These are phyloP conservation scores for Neopestalotiopsis rosae DNA, from an alignment of 2,329 filamentous ascomycete genomes.

Conservation along the genomic window DNA sequence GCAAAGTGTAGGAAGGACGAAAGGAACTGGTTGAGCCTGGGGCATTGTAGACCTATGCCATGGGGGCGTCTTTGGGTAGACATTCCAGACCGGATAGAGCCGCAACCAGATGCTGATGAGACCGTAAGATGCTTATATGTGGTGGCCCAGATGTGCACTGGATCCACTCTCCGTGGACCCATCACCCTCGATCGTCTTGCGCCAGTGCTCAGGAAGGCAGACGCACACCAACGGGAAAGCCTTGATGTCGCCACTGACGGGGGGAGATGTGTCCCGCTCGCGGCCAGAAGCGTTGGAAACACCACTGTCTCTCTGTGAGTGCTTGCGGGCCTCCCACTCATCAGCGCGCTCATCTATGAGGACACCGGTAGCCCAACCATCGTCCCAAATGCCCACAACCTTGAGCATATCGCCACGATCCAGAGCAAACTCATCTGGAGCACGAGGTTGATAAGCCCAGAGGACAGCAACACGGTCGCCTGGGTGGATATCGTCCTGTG, in stretches of 20 bases:
- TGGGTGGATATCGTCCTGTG: conserved; percentile 92
- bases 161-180: conserved; percentile 70
- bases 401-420: conserved; percentile 98
- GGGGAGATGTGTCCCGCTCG: conserved; percentile 64
- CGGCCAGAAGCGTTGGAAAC: conserved; percentile 80
- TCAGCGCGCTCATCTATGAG: conserved; percentile 83
- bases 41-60: background rate
- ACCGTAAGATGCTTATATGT: conserved; percentile 30
- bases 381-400: conserved; percentile 98
- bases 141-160: conserved; percentile 33
- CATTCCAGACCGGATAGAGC: background rate
- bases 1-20: conserved; percentile 26
- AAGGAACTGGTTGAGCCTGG: background rate
- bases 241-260: conserved; percentile 83
- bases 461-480: conserved; percentile 88
- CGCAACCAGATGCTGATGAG: background rate
- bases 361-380: conserved; percentile 96
- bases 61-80: conserved; percentile 23
- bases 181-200: conserved; percentile 94
- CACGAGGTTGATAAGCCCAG: conserved; percentile 96
- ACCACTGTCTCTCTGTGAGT: conserved; percentile 87
- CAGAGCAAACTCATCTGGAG: conserved; percentile 88
- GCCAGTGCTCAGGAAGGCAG: conserved; percentile 94
- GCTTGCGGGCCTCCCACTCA: conserved; percentile 81
- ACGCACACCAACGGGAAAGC: conserved; percentile 97